Conservation (phyloP, 108 stramenopile genomes). For the Fragilaria crotonensis region DNA sequence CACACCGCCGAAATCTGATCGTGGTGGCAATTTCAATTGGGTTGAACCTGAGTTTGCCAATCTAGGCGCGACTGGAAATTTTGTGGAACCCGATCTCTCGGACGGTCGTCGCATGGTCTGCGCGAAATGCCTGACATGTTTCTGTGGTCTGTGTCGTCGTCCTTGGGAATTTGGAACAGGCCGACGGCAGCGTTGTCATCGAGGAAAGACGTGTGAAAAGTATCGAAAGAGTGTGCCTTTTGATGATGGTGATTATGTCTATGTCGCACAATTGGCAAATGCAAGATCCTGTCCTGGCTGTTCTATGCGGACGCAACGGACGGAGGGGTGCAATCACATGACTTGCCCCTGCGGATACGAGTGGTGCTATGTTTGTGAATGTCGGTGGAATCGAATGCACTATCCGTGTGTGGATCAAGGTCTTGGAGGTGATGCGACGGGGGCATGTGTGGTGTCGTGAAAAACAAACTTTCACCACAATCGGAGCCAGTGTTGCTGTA, state of each 20-base stretch:
- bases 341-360: conserved; percentile 17
- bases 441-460: no score
- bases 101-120: conserved; percentile 16
- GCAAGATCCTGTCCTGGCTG: conserved; percentile 18
- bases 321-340: conserved; percentile 25
- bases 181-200: neutral
- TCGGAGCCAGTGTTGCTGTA: no score
- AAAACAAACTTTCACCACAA: no score
- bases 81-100: neutral
- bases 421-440: no score
- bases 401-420: no score
- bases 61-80: neutral
- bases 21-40: neutral
- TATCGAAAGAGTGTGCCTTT: conserved; percentile 6
- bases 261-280: neutral
- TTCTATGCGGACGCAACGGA: conserved; percentile 10
- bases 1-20: conserved; percentile 8
- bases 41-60: conserved; percentile 4
- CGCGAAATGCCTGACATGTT: conserved; percentile 5
- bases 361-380: conserved; percentile 24
- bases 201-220: conserved; percentile 6
- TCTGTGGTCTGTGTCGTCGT: conserved; percentile 20
- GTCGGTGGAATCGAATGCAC: conserved; percentile 7
- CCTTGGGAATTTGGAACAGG: conserved; percentile 12
- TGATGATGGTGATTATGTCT: conserved; percentile 1